These are phyloP conservation scores for Gyromitra esculenta DNA, from an alignment of 2,329 filamentous ascomycete genomes.

Conservation along the genomic window DNA sequence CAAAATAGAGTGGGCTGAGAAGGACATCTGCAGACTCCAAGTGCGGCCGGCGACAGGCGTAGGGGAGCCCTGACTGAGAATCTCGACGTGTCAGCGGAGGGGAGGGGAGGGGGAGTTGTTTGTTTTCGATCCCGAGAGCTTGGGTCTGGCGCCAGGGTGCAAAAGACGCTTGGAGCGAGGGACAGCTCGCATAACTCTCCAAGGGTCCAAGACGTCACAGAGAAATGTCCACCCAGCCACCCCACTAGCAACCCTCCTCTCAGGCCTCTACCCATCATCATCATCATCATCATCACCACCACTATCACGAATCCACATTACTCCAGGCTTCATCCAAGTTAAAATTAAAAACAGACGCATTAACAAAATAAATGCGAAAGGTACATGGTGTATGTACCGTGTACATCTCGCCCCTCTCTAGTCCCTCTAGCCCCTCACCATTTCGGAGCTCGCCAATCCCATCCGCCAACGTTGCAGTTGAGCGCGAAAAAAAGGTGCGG, in stretches of 20 bases:
- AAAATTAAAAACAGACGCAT: constrained; percentile 2
- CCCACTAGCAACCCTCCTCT: neutral
- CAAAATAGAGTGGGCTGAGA: neutral
- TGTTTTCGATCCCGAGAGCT: constrained; percentile 42
- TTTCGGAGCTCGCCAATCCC: constrained; percentile 20
- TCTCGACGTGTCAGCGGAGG: constrained; percentile 50
- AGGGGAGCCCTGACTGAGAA: constrained; percentile 25
- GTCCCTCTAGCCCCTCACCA: neutral
- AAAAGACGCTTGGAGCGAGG: neutral
- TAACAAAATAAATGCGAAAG: neutral
- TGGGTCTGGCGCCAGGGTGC: constrained; percentile 35
- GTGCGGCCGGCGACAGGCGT: constrained; percentile 42
- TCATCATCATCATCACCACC: neutral
- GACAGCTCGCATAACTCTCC: neutral
- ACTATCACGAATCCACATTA: neutral
- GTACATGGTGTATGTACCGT: constrained; percentile 3
- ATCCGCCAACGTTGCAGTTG: constrained; percentile 36
- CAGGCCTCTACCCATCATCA: neutral
- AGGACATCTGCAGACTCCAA: constrained; percentile 15
- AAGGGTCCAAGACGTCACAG: constrained; percentile 42
- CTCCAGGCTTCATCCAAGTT: neutral
- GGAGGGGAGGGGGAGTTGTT: constrained; percentile 31
- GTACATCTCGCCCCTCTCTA: neutral
- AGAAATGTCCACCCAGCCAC: neutral
- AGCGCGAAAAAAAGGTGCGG: constrained; percentile 13